phyloP scores from a whole-genome alignment of 345 rosid genomes.

The Boechera divaricarpa region DNA sequence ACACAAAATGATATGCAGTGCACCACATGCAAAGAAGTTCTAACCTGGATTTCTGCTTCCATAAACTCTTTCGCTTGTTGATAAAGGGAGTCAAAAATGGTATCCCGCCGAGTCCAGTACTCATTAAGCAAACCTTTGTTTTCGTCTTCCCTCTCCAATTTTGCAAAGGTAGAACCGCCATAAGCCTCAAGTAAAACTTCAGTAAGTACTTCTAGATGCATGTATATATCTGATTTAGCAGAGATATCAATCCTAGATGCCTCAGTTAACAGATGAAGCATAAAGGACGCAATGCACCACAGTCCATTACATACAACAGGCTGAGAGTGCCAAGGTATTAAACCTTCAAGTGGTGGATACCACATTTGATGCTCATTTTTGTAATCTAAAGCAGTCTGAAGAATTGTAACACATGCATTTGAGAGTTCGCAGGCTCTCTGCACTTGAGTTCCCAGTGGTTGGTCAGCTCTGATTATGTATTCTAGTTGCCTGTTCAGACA shows the following conservation, averaged over 20 bases:
- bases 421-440: slow-evolving; percentile 80
- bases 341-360: slow-evolving; percentile 93
- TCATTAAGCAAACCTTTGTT: slow-evolving; percentile 69
- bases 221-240: slow-evolving; percentile 61
- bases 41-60: slow-evolving; percentile 62
- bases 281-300: slow-evolving; percentile 77
- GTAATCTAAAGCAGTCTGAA: slow-evolving; percentile 69
- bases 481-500: slow-evolving; percentile 76
- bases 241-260: slow-evolving; percentile 61
- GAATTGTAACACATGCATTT: slow-evolving; percentile 68
- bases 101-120: slow-evolving; percentile 80
- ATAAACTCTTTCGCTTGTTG: slow-evolving; percentile 61
- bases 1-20: slow-evolving; percentile 23
- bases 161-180: slow-evolving; percentile 71
- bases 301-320: slow-evolving; percentile 74
- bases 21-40: slow-evolving; percentile 13
- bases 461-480: slow-evolving; percentile 66
- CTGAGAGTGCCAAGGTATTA: slow-evolving; percentile 80
- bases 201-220: slow-evolving; percentile 63
- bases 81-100: slow-evolving; percentile 72
- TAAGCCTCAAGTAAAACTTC: slow-evolving; percentile 80
- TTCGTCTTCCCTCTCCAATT: slow-evolving; percentile 72
- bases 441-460: slow-evolving; percentile 62
- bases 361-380: slow-evolving; percentile 82
- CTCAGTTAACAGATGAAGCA: slow-evolving; percentile 69